Conservation (phyloP, 2,329 filamentous ascomycete species). For the Paraphaeosphaeria sporulosa region DNA sequence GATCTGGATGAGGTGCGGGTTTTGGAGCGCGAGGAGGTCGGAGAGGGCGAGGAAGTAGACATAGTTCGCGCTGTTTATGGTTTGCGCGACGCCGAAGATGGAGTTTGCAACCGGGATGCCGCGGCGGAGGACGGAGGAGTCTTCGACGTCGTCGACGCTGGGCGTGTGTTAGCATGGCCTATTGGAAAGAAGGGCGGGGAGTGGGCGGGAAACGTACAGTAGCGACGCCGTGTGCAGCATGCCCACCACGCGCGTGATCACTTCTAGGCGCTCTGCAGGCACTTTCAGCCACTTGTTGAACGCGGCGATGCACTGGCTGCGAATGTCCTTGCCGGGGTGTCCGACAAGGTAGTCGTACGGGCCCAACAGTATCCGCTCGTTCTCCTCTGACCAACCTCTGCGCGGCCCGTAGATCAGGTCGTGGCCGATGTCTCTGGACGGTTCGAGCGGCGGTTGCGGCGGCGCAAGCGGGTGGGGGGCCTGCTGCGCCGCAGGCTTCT, state of each 20-base stretch:
- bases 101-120: conserved; percentile 83
- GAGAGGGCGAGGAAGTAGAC: conserved; percentile 83
- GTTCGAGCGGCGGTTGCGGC: conserved; percentile 30
- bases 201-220: conserved; percentile 53
- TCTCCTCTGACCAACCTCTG: conserved; percentile 71
- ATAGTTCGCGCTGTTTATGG: conserved; percentile 91
- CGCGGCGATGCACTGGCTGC: conserved; percentile 77
- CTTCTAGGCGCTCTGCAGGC: conserved; percentile 70
- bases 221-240: conserved; percentile 88
- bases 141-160: conserved; percentile 83
- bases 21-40: conserved; percentile 75
- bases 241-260: conserved; percentile 81
- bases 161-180: conserved; percentile 1
- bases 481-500: conserved; percentile 22
- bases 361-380: conserved; percentile 78
- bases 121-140: conserved; percentile 76
- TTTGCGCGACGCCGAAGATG: conserved; percentile 86
- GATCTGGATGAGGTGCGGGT: conserved; percentile 71
- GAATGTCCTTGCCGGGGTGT: conserved; percentile 85
- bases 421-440: conserved; percentile 41
- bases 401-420: conserved; percentile 52
- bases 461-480: conserved; percentile 32
- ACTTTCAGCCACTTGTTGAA: conserved; percentile 85
- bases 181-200: background rate
- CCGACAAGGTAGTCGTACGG: conserved; percentile 82